phyloP scores from a whole-genome alignment of 345 rosid species.

The Lagerstroemia speciosa region DNA sequence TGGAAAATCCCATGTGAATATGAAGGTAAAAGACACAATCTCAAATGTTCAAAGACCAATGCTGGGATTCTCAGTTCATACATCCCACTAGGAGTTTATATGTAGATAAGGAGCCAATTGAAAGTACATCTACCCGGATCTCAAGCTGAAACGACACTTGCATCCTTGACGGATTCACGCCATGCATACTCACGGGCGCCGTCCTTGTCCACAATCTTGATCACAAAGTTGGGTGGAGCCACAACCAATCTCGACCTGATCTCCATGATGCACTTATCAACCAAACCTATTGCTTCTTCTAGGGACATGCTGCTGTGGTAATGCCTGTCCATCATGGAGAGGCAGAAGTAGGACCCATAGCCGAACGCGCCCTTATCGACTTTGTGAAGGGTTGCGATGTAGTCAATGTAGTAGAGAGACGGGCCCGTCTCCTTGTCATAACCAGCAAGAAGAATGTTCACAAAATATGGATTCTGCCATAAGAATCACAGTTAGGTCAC shows the following conservation, averaged over 20 bases:
- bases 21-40: too few relatives aligned
- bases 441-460: conserved; percentile 91
- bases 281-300: conserved; percentile 75
- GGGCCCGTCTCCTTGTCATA: conserved; percentile 91
- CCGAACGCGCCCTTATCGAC: conserved; percentile 98
- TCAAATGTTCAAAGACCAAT: background rate
- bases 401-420: conserved; percentile 87
- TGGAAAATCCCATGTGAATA: too few relatives aligned
- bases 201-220: conserved; percentile 88
- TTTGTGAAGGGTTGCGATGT: conserved; percentile 93
- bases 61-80: background rate
- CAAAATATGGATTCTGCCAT: conserved; percentile 68
- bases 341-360: conserved; percentile 82
- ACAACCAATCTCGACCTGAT: conserved; percentile 81
- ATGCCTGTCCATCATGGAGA: conserved; percentile 92
- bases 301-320: conserved; percentile 82
- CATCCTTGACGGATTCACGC: conserved; percentile 74
- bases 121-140: background rate
- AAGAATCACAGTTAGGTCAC: background rate
- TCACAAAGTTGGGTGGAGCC: conserved; percentile 91
- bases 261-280: conserved; percentile 85
- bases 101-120: background rate
- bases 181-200: conserved; percentile 81
- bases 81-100: background rate
- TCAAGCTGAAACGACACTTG: conserved; percentile 21